Evolutionary conservation across 805 yeast species (phyloP), one percentile per base, ranked within the genome.

Genomic region (Kodamaea lidongshanica): DNA sequence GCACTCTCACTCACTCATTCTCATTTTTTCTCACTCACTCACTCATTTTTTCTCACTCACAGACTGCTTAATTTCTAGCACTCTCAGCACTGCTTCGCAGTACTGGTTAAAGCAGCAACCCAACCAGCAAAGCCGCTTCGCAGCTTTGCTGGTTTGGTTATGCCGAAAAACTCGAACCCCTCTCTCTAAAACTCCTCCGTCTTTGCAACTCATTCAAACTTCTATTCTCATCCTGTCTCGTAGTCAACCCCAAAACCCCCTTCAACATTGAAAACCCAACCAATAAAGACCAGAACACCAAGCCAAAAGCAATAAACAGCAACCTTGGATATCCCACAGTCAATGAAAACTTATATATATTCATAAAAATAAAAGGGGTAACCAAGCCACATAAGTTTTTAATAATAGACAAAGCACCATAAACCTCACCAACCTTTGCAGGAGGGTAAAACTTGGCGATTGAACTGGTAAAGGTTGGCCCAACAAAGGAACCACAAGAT

Each of bases 331-430:
- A 26, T 32, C 53, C 31, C 46, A 55, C 52, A 5, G 27, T 25
- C 19, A 64, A 32, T 3, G 59, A 42, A 12, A 29, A 30, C 33
- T 58, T 58, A 45, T 79, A 81, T 14, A 77, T 31, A 2, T 58
- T 52, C 11, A 79, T 50, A 18, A 71, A 50, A 0, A 59, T 11
- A 5, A 74, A 52, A 0, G 89, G 86, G 1, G 65, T 54, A 6
- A 68, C 33, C 36, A 78, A 55, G 35, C 59, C 52, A 4, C 70
- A 51, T 0, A 70, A 28, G 39, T 74, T 77, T 46, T 75, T 72
- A 11, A 79, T 47, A 28, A 81, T 49, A 0, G 85, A 73, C 25
- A 80, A 50, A 1, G 79, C 85, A 7, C 89, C 87, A 55, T 79
- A 80, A 11, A 78, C 61, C 50, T 79, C 86, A 11, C 94, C 94